Evolutionary conservation across 2,329 filamentous ascomycete species (phyloP).

Genomic region (Coniochaeta sp.): DNA sequence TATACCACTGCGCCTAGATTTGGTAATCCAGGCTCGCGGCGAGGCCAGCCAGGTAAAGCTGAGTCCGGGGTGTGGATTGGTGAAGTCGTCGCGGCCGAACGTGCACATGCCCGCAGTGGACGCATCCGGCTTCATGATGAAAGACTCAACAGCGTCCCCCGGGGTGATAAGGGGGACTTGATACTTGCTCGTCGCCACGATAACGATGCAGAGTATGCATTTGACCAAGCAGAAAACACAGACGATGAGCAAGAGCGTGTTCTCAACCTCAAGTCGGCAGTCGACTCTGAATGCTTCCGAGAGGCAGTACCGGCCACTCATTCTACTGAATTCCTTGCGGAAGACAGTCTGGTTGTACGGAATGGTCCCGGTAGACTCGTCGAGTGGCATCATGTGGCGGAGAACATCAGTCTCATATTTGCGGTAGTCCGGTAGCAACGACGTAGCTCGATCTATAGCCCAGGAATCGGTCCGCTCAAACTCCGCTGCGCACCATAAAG

Average conservation of each 20-base stretch:
- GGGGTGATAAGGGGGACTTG: not conserved
- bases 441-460: too few species aligned
- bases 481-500: too few species aligned
- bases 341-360: not conserved
- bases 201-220: not conserved
- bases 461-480: too few species aligned
- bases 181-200: not conserved
- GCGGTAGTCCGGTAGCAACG: not conserved
- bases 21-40: not conserved
- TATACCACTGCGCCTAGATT: not conserved
- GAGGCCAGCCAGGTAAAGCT: not conserved
- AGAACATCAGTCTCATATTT: not conserved
- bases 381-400: not conserved
- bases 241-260: not conserved
- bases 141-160: not conserved
- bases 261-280: not conserved
- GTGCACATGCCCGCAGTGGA: not conserved
- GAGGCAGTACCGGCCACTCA: not conserved
- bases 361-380: not conserved
- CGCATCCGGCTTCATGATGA: not conserved
- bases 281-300: not conserved
- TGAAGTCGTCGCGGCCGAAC: not conserved
- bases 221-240: not conserved
- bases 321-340: not conserved
- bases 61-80: not conserved